Base-by-base conservation (phyloP, 495 filamentous ascomycete genomes). In the Xylaria intraflava region DNA sequence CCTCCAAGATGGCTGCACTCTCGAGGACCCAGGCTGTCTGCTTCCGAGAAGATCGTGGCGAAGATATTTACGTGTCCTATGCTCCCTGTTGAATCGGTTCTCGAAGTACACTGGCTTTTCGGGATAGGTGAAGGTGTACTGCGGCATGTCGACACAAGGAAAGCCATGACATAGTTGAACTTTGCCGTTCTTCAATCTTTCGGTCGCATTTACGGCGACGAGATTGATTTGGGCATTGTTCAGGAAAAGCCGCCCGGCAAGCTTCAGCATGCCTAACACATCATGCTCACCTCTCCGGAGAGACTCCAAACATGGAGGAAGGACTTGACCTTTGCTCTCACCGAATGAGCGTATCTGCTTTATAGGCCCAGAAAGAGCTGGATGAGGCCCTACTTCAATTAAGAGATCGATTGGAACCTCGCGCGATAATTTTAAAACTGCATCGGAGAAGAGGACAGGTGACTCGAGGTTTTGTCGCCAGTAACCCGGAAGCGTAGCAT, bases 21-120 rank as follows among this genome's bases (percentile, higher is more conserved):
- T 59, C 42, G 72, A 73, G 17, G 52, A 72, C n/a, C 74, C 76
- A 11, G 62, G 43, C 0, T 66, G 59, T n/a, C 65, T 64, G 1
- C 67, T 57, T 0, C 82, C 83, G 0, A 85, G 62, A 0, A 85
- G 55, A 57, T 83, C 78, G 39, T 76, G 75, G 8, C 69, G 60
- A 6, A 62, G 46, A 30, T 65, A 57, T 5, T 63, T 59, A 4
- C 72, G 66, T 12, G 62, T 55, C 11, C 78, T 70, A 47, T 76
- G 78, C 39, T 75, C 70, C 19, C 65, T 64, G 24, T 71, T 77
- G 36, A 69, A 60, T 1, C 79, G 66, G 1, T 70, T 67, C 39
- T 79, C 71, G 39, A 6, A 48, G 20, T 48, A 38, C 11, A 29
- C 16, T 6, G 26, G 45, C 19, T 19, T 24, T 19, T 40, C 35